Evolutionary conservation across 2,329 filamentous ascomycete genomes (phyloP), one percentile per base, ranked within the genome.

Genomic region (Cladosporium austrohemisphaericum): DNA sequence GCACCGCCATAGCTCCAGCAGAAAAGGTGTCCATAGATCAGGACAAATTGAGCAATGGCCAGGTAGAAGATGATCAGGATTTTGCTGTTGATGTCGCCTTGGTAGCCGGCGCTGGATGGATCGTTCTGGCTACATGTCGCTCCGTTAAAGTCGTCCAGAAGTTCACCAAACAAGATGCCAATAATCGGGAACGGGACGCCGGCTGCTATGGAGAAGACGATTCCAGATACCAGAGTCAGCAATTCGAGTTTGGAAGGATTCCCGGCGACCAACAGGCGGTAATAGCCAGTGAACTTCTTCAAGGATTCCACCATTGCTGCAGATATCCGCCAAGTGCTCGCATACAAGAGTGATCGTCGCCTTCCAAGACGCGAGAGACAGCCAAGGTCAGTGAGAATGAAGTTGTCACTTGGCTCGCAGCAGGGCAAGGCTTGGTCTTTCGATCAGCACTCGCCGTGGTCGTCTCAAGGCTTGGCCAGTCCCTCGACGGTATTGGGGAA

Each of bases 1-100:
- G 82, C 80, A 49, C 81, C 82, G 52, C 78, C 75, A 56, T 86
- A 69, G 54, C 74, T 81, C 82, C 82, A 87, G 56, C 77, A 83
- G 8, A 78, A 70, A 23, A 82, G 73, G 60, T 86, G 79, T 47
- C 74, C 66, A 64, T 86, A 88, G 55, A 86, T 84, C 51, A 79
- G 68, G 31, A 74, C 71, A 56, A 87, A 83, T 52, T 79, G 77
- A 22, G 76, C 82, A 50, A 84, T 78, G 16, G 79, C 79, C 29
- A 87, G 74, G 60, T 83, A 84, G 11, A 84, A 76, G 18, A 86
- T 77, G 57, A 61, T 56, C 9, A 85, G 63, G 31, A 88, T 77
- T 58, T 81, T 84, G 41, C 68, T 60, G 61, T 81, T 76, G 53
- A 83, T 74, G 22, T 64, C 64, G 31, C 59, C 53, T 51, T 78